Evolutionary conservation across 2,329 filamentous ascomycete genomes (phyloP), one percentile per base, ranked within the genome.

Genomic region (Paracorniculantispora psalliotae): DNA sequence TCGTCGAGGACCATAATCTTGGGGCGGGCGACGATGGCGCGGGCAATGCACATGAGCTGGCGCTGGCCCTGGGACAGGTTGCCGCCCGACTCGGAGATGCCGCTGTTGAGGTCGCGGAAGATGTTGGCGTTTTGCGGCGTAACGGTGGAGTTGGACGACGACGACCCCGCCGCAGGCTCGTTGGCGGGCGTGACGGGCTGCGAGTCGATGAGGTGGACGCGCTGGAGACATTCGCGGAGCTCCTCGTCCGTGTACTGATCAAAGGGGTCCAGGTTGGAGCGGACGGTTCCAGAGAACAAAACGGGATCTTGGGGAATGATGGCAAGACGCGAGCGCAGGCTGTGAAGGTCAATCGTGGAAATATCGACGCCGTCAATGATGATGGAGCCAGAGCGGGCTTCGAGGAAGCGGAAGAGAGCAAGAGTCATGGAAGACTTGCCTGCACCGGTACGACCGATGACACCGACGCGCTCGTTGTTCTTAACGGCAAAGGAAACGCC

Each of bases 261-360:
- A 65, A 92, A 92, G 0, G 90, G 87, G 67, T 94, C 90, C 4
- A 94, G 79, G 66, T 93, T 93, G 46, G 81, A 85, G 44, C 90
- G 81, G 21, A 94, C 77, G 0, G 89, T 92, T 23, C 91, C 90
- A 1, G 87, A 90, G 73, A 94, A 93, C 7, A 94, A 79, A 1
- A 92, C 89, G 0, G 90, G 90, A 64, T 93, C 90, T 73, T 80
- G 88, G 1, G 90, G 90, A 57, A 94, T 93, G 64, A 94, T 92
- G 39, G 89, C 88, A 0, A 94, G 73, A 0, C 89, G 81, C n/a
- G 84, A 87, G 25, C 90, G 83, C 12, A 94, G 76, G 58, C 88
- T 84, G 59, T 88, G 80, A 0, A 92, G 79, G 57, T 82, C 83
- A 66, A 92, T 83, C 66, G 83, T 87, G 23, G 87, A 86, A 54